Percentiles rank a stretch among this genome's conserved stretches.
Evolutionary conservation across 176 grass and related monocot genomes (phyloP).

Genomic region (Eremochloa ophiuroides): DNA sequence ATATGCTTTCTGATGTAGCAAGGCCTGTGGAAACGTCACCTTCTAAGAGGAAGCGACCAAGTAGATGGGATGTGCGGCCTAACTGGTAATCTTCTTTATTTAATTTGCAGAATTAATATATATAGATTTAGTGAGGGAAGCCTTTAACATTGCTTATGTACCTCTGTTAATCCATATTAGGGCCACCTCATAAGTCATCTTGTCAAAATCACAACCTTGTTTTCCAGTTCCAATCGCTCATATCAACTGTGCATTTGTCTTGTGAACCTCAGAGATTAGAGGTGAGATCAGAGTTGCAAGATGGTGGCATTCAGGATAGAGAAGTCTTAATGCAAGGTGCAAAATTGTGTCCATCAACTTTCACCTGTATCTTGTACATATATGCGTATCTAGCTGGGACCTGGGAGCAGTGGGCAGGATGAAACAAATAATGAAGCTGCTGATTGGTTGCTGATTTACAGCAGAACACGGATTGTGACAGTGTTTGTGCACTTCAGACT

Average conservation of each 20-base stretch:
- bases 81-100: neutral
- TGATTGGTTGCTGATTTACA: neutral
- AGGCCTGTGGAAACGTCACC: neutral
- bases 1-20: neutral
- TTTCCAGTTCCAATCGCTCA: neutral
- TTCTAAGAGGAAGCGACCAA: neutral
- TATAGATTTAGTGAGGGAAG: too few species aligned
- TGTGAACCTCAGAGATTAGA: neutral
- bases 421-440: neutral
- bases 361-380: neutral
- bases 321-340: too few species aligned
- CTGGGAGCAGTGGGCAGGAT: neutral
- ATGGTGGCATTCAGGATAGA: neutral
- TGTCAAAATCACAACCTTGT: neutral
- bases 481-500: neutral
- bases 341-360: neutral
- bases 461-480: neutral
- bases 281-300: neutral
- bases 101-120: slow-evolving; percentile 1
- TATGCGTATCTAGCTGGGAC: neutral
- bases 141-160: neutral
- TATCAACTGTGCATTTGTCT: neutral
- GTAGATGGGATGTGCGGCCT: slow-evolving; percentile 12
- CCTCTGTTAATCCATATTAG: neutral
- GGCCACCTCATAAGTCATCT: neutral